Conservation (phyloP, 2,329 filamentous ascomycete species). For the Ceratocystis papillata region DNA sequence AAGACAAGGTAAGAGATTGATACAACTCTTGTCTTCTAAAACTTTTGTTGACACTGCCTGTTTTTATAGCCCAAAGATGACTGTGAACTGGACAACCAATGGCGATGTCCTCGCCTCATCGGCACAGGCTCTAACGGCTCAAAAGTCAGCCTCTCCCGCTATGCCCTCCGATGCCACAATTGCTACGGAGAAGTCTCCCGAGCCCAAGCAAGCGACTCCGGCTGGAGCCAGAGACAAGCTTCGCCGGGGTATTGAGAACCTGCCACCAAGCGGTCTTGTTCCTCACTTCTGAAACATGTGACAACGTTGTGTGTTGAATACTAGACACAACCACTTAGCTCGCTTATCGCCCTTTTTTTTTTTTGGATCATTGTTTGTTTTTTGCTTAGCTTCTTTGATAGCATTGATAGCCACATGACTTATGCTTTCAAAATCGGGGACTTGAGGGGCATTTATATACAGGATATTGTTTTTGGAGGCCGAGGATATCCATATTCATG, state of each 20-base stretch:
- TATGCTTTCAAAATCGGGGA: neutral
- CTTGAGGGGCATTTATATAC: neutral
- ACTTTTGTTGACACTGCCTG: neutral
- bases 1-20: conserved; percentile 12
- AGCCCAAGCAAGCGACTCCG: conserved; percentile 22
- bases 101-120: conserved; percentile 6
- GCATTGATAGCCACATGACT: neutral
- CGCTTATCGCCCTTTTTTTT: conserved; percentile 7
- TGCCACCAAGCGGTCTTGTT: conserved; percentile 18
- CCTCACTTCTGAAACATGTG: conserved; percentile 7
- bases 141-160: conserved; percentile 20
- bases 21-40: neutral
- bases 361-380: conserved; percentile 5
- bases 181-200: conserved; percentile 18
- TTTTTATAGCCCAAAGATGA: conserved; percentile 19
- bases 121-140: conserved; percentile 12
- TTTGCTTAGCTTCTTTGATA: neutral
- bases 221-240: conserved; percentile 18
- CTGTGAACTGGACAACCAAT: conserved; percentile 18
- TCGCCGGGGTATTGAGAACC: conserved; percentile 23
- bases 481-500: neutral
- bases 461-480: conserved; percentile 6
- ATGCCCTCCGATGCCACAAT: conserved; percentile 14
- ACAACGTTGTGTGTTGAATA: neutral
- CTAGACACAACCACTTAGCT: neutral